Base-by-base conservation (phyloP, 73 alveolate genomes). In the Symbiodinium natans region DNA sequence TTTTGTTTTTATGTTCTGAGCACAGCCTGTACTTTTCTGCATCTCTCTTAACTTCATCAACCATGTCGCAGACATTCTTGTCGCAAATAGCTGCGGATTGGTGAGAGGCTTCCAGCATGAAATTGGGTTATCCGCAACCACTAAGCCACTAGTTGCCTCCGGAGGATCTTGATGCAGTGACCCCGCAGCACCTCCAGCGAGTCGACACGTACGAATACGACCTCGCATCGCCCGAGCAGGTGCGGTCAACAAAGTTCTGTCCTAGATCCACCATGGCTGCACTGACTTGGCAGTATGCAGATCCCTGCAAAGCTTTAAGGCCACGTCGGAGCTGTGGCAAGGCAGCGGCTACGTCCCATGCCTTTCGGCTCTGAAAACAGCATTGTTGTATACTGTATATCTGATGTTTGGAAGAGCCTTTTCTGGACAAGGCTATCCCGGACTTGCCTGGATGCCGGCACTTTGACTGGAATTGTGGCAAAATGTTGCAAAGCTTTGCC, bases 221-320 rank as follows among this genome's bases (percentile, higher is more conserved):
- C 80, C 80, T 63, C 33, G 80, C 80, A 25, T 63, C 80, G 9
- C 80, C 80, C 33, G 80, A 63, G 36, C 80, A 63, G 80, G 80
- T n/a, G 36, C 1, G 29, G 59, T n/a, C n/a, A n/a, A n/a, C n/a
- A n/a, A n/a, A n/a, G n/a, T n/a, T n/a, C n/a, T n/a, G n/a, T n/a
- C n/a, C 17, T 48, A 17, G 63, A 48, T 48, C 17, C 63, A 48
- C 17, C 23, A 10, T 48, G 63, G 63, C 17, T 48, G 8, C 63
- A 48, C 63, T 48, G 63, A 17, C 63, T 10, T n/a, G n/a, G n/a
- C n/a, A n/a, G n/a, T n/a, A 52, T 21, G 71, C 31, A 52, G 15
- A 13, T 13, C 6, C 23, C 71, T 52, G 25, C 71, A 23, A n/a
- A 11, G 0, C 7, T 52, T 1, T 23, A 23, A 52, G 71, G 71